These are phyloP conservation scores for Rubus idaeus DNA, from an alignment of 306 rosid genomes.

Conservation along the genomic window DNA sequence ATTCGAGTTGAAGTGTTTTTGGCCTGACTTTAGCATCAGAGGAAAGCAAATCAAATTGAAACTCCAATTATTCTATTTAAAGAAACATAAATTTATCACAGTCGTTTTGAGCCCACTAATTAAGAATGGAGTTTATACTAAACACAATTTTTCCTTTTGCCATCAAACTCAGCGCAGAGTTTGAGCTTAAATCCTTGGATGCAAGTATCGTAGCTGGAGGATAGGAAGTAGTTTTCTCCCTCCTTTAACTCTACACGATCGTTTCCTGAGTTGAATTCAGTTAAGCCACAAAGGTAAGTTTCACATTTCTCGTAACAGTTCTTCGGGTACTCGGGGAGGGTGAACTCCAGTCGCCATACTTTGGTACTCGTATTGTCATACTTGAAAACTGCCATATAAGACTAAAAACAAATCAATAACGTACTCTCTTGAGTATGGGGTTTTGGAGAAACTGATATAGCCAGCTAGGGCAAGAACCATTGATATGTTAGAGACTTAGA, in stretches of 20 bases:
- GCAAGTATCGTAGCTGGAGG: background rate
- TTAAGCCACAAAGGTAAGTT: background rate
- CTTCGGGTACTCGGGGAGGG: too few relatives aligned
- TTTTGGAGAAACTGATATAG: too few relatives aligned
- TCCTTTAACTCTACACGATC: background rate
- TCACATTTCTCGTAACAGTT: background rate
- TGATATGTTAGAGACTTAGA: too few relatives aligned
- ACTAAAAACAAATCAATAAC: too few relatives aligned
- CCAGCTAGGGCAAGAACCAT: too few relatives aligned
- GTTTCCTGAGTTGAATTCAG: background rate
- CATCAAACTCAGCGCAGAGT: background rate
- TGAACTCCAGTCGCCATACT: too few relatives aligned
- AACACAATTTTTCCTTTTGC: background rate
- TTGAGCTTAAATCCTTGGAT: background rate
- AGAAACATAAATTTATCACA: too few relatives aligned
- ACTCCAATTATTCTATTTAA: background rate
- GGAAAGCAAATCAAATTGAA: background rate
- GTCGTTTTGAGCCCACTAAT: too few relatives aligned
- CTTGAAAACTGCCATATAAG: background rate
- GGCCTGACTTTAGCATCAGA: too few relatives aligned
- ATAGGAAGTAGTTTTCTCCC: background rate
- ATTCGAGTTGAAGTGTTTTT: too few relatives aligned
- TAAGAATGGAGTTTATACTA: background rate
- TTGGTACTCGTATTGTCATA: background rate
- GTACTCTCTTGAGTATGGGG: too few relatives aligned